These are phyloP conservation scores for Pyrenophora seminiperda DNA, from an alignment of 2,329 filamentous ascomycete species.

Conservation along the genomic window DNA sequence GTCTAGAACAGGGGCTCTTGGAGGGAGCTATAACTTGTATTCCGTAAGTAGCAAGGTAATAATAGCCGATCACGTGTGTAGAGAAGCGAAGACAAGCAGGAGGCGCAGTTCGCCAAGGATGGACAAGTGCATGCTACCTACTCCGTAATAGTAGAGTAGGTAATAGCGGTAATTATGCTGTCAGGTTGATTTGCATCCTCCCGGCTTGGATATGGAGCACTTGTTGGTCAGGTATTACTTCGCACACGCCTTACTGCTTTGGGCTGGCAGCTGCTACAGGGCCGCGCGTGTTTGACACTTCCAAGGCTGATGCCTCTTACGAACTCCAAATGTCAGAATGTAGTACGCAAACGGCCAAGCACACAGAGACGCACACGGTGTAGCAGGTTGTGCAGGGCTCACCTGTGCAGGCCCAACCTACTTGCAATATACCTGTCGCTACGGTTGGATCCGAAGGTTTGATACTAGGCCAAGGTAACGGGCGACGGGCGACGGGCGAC, in stretches of 20 bases:
- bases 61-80: too few species aligned
- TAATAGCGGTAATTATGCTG: neutral
- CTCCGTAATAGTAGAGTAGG: too few species aligned
- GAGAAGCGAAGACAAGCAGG: too few species aligned
- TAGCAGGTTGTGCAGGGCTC: neutral
- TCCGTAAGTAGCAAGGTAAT: too few species aligned
- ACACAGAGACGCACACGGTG: neutral
- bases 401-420: neutral
- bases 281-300: constrained; percentile 13
- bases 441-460: constrained; percentile 3
- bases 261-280: constrained; percentile 2
- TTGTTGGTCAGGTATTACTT: neutral
- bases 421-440: neutral
- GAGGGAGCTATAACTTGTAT: too few species aligned
- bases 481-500: neutral
- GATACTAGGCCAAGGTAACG: neutral
- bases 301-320: constrained; percentile 3
- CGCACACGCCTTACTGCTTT: constrained; percentile 8
- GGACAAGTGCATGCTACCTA: too few species aligned
- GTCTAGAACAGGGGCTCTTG: too few species aligned
- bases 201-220: too few species aligned
- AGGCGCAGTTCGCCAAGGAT: too few species aligned
- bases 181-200: neutral
- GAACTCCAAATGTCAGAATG: neutral
- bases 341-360: neutral